Evolutionary conservation across 768 basidiomycete species (phyloP), one percentile per base, ranked within the genome.

Genomic region (Hirschioporus abietinus): DNA sequence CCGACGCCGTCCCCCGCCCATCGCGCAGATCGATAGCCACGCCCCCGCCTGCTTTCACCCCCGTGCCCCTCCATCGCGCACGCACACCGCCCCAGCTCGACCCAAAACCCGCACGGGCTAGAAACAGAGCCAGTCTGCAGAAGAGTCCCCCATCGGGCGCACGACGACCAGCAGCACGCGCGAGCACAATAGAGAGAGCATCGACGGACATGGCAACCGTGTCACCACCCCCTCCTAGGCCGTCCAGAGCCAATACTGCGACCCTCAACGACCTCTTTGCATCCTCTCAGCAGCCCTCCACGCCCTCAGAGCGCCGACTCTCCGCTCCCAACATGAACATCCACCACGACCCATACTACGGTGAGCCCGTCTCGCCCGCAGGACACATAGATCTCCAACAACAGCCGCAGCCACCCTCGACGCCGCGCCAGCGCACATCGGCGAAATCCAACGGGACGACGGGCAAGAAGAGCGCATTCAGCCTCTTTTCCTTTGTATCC

Each of bases 221-320:
- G 61, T 73, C 82, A 1, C 78, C 86, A 0, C 87, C 91, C 1
- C 92, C 92, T 9, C 88, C 89, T 1, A 85, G 93, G 59, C 93
- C 93, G 0, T 92, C 91, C 60, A 85, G 93, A 66, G 90, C 89
- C 67, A 95, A 95, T 76, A 95, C 93, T 4, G 90, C 88, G 35
- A 93, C 83, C 65, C 82, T 94, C 63, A 87, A 83, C 76, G 92
- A 95, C 78, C 78, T 93, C 72, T 89, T 88, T 74, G 26, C 62
- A 0, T 25, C 64, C 1, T 58, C 58, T 15, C 79, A 86, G 30
- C 30, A 30, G 30, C 30, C 30, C 8, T 30, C 30, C 60, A 12
- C 42, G 52, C 61, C 59, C 15, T 7, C 60, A 42, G 24, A 34
- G 58, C 85, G 84, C 62, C 84, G 86, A 64, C 78, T 86, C 65